Evolutionary conservation across 306 rosid species (phyloP).

Genomic region (Rubus parviflorus): DNA sequence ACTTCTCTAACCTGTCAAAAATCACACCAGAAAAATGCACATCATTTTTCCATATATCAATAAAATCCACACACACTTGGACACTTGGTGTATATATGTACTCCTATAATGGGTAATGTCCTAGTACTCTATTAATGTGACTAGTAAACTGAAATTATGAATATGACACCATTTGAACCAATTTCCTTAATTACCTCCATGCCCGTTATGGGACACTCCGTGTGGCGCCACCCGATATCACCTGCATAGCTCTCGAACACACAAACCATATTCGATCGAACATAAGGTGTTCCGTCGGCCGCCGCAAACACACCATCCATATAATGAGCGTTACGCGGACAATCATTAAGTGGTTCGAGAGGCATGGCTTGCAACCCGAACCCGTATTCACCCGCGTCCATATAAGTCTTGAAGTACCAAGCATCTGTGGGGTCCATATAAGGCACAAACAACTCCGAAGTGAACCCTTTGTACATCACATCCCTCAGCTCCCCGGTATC

Average conservation of each 20-base stretch:
- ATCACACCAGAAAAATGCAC: neutral
- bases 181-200: slow-evolving; percentile 45
- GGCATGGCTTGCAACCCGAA: slow-evolving; percentile 82
- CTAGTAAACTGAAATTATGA: neutral
- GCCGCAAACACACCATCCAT: slow-evolving; percentile 75
- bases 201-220: slow-evolving; percentile 75
- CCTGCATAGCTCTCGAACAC: slow-evolving; percentile 79
- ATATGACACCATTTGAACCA: neutral
- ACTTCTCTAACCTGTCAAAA: slow-evolving; percentile 64
- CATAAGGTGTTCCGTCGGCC: slow-evolving; percentile 73
- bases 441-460: slow-evolving; percentile 83
- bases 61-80: neutral
- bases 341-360: slow-evolving; percentile 84
- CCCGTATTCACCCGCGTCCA: slow-evolving; percentile 95
- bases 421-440: slow-evolving; percentile 91
- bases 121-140: too few relatives aligned
- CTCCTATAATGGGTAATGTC: neutral
- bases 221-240: slow-evolving; percentile 88
- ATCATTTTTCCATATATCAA: neutral
- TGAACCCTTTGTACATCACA: slow-evolving; percentile 80
- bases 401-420: slow-evolving; percentile 92
- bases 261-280: slow-evolving; percentile 74
- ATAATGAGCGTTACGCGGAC: slow-evolving; percentile 75
- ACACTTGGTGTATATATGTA: too few relatives aligned
- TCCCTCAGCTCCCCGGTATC: slow-evolving; percentile 57